Evolutionary conservation across 139 green algal species (phyloP), one percentile per base, ranked within the genome.

Genomic region (Chlorella sp.): DNA sequence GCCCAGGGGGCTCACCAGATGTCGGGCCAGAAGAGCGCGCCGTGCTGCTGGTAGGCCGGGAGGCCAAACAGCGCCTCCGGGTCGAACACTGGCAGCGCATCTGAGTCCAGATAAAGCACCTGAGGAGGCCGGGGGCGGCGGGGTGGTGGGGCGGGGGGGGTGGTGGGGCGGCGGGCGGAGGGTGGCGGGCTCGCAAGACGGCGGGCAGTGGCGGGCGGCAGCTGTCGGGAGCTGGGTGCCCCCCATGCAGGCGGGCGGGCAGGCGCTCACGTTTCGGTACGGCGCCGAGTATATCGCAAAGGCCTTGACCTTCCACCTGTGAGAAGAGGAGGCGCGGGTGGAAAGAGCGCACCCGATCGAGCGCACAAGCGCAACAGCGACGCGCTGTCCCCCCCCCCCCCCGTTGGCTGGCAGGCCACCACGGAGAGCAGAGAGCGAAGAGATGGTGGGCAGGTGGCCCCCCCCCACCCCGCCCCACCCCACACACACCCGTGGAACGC

Each of bases 21-120:
- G 72, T 87, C 82, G n/a, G 56, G 68, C 82, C 82, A 87, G 53
- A 87, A 87, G 38, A 83, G 61, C 65, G 61, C 77, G 59, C 82
- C 82, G 8, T 51, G 12, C n/a, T 48, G 27, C 5, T 33, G 53
- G 63, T 71, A 87, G 17, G 12, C n/a, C 2, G 67, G 67, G 27
- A 58, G 41, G 46, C 77, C 51, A 59, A 87, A 87, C 33, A 87
- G 66, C 27, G 38, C 23, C 8, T 33, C 46, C 31, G 82, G 82
- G 43, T 87, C 74, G 8, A 67, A 35, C 27, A 64, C 27, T 5
- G 79, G 23, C 9, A 76, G 75, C 21, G 58, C 58, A 12, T 87
- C 82, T 21, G 62, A 70, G 53, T 87, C 82, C 19, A 87, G 67
- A 12, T 87, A 68, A 19, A 87, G 36, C 7, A 56, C 77, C 50